These are phyloP conservation scores for Ceratobasidium theobromae DNA, from an alignment of 1,284 basidiomycete species.

Conservation along the genomic window DNA sequence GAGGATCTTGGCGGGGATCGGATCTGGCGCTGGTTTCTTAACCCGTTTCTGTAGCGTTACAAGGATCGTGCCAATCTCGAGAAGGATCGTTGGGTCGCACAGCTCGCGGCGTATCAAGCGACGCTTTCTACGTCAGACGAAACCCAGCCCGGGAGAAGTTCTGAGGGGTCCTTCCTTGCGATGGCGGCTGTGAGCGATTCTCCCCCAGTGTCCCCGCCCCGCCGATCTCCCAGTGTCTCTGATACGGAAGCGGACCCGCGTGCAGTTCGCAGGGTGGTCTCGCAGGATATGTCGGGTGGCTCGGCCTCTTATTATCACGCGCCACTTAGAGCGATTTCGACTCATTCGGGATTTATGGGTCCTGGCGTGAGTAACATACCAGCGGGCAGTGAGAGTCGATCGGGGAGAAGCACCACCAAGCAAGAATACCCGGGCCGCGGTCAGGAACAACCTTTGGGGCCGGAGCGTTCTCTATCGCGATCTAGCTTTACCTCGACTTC, in stretches of 20 bases:
- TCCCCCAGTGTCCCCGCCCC: constrained; percentile 5
- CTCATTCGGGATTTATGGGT: neutral
- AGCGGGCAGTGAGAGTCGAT: neutral
- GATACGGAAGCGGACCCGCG: constrained; percentile 4
- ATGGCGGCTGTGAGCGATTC: constrained; percentile 15
- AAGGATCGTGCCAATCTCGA: constrained; percentile 24
- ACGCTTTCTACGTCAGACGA: neutral
- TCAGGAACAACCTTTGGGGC: neutral
- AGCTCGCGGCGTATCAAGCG: constrained; percentile 26
- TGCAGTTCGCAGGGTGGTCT: neutral
- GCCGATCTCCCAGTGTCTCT: constrained; percentile 1
- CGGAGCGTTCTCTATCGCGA: constrained; percentile 13
- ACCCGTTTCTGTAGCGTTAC: neutral
- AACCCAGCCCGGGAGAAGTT: constrained; percentile 8
- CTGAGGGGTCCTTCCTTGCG: constrained; percentile 19
- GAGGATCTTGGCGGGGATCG: neutral
- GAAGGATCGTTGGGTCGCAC: constrained; percentile 25
- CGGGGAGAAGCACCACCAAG: neutral
- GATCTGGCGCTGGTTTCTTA: neutral
- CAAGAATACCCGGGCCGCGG: neutral
- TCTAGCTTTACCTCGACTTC: neutral
- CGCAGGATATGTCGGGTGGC: constrained; percentile 7
- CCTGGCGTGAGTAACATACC: neutral
- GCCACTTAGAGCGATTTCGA: constrained; percentile 3
- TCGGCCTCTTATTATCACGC: constrained; percentile 10